phyloP scores from a whole-genome alignment of 148 eudicot species.

The Beta vulgaris region DNA sequence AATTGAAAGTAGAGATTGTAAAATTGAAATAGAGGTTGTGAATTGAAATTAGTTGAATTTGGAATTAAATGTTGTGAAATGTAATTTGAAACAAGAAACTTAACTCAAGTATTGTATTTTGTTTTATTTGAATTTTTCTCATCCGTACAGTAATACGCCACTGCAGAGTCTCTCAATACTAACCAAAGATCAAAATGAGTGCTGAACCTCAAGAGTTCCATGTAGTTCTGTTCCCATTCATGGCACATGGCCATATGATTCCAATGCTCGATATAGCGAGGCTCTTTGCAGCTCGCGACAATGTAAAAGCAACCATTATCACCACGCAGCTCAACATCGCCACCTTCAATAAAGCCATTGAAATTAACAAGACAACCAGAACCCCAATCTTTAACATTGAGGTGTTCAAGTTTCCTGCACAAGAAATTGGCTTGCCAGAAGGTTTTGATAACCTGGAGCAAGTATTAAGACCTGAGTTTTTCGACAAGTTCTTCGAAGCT shows the following conservation, averaged over 20 bases:
- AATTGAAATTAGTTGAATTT: too few species aligned
- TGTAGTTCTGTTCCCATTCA: constrained; percentile 44
- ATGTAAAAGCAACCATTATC: constrained; percentile 45
- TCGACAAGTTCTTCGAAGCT: constrained; percentile 35
- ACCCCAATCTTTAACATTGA: constrained; percentile 20
- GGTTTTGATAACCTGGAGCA: constrained; percentile 38
- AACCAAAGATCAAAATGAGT: too few species aligned
- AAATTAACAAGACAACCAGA: background rate
- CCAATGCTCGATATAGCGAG: constrained; percentile 53
- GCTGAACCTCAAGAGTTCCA: constrained; percentile 31
- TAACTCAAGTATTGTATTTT: too few species aligned
- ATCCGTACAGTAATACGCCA: too few species aligned
- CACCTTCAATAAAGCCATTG: constrained; percentile 24
- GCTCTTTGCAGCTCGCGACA: constrained; percentile 42
- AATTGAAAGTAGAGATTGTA: too few species aligned
- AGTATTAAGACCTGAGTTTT: background rate
- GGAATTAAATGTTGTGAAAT: too few species aligned
- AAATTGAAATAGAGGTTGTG: too few species aligned
- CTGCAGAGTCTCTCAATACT: too few species aligned
- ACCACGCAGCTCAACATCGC: constrained; percentile 42
- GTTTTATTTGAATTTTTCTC: too few species aligned
- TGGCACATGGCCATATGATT: constrained; percentile 63
- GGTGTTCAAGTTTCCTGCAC: constrained; percentile 33
- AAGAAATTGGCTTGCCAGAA: constrained; percentile 43
- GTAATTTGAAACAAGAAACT: too few species aligned